A percentile compares a stretch with the other conserved stretches of the same genome.
Evolutionary conservation across 1,284 basidiomycete species (phyloP).

Genomic region (Boletus nobilissimus): DNA sequence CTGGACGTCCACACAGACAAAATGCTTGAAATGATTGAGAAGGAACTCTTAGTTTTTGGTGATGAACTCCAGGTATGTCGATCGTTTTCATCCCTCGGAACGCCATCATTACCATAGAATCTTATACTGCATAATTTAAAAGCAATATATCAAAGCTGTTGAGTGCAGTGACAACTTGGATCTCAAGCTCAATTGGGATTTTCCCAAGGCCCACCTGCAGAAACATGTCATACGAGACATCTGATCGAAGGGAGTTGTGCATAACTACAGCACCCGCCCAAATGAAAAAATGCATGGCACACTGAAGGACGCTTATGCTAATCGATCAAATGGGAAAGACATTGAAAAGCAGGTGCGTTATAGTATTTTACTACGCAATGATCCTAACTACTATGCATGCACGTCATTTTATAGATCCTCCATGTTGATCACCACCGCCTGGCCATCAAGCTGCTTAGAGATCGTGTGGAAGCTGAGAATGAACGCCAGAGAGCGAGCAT

Average conservation of each 20-base stretch:
- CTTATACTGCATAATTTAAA: too few relatives aligned
- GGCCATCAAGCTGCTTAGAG: background rate
- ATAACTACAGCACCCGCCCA: background rate
- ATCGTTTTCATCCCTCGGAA: background rate
- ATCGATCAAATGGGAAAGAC: background rate
- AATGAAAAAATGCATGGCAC: background rate
- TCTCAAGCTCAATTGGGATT: background rate
- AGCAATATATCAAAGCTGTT: background rate
- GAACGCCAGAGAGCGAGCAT: too few relatives aligned
- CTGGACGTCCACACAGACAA: background rate
- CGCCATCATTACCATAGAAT: too few relatives aligned
- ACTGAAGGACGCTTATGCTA: background rate
- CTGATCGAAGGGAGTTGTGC: background rate
- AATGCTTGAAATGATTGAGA: background rate
- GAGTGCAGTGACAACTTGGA: accelerated
- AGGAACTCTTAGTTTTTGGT: background rate
- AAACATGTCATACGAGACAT: background rate
- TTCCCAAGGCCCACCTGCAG: background rate
- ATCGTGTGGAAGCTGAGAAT: accelerated
- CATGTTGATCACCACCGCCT: background rate
- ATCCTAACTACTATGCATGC: too few relatives aligned
- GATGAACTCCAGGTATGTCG: background rate
- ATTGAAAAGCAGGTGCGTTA: background rate
- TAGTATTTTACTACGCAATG: background rate
- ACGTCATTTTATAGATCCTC: background rate